phyloP scores from a whole-genome alignment of 805 yeast species.

The Ascoidea asiatica region DNA sequence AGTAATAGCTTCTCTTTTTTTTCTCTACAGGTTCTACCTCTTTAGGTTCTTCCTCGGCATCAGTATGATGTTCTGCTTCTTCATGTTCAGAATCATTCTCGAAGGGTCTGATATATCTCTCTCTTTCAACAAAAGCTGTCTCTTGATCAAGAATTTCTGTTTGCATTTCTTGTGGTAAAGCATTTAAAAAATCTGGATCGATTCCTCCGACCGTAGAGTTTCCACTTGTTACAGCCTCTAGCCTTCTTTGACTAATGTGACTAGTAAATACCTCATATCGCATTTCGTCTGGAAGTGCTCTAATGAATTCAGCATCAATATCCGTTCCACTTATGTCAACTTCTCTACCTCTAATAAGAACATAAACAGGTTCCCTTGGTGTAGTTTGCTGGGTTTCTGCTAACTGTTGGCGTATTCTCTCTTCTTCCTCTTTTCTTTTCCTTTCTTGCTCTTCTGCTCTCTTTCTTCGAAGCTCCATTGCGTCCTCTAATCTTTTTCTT shows the following conservation, averaged over 20 bases:
- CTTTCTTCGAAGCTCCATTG: slow-evolving; percentile 14
- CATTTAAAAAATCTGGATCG: slow-evolving; percentile 69
- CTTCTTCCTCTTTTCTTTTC: slow-evolving; percentile 17
- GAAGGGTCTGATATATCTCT: slow-evolving; percentile 8
- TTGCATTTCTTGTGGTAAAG: slow-evolving; percentile 57
- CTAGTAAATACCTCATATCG: slow-evolving; percentile 84
- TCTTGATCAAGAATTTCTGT: slow-evolving; percentile 51
- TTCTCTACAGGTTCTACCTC: slow-evolving; percentile 15
- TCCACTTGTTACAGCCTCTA: slow-evolving; percentile 22
- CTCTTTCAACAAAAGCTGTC: slow-evolving; percentile 26
- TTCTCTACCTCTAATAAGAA: slow-evolving; percentile 49
- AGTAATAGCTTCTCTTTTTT: slow-evolving; percentile 21
- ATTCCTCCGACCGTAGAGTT: slow-evolving; percentile 41
- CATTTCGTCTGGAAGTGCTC: slow-evolving; percentile 86
- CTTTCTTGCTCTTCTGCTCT: slow-evolving; percentile 17
- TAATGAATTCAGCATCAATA: slow-evolving; percentile 81
- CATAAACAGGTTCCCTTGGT: slow-evolving; percentile 40
- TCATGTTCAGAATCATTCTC: slow-evolving; percentile 8
- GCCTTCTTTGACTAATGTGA: slow-evolving; percentile 66
- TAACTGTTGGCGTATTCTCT: slow-evolving; percentile 14
- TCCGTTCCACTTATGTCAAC: slow-evolving; percentile 85
- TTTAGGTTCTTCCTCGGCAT: slow-evolving; percentile 13
- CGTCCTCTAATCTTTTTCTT: slow-evolving; percentile 15
- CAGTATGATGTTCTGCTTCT: slow-evolving; percentile 15
- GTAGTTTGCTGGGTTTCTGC: slow-evolving; percentile 9